Percentiles rank a stretch among this genome's conserved stretches.
These are phyloP conservation scores for Prunus campanulata DNA, from an alignment of 306 rosid species.

Conservation along the genomic window DNA sequence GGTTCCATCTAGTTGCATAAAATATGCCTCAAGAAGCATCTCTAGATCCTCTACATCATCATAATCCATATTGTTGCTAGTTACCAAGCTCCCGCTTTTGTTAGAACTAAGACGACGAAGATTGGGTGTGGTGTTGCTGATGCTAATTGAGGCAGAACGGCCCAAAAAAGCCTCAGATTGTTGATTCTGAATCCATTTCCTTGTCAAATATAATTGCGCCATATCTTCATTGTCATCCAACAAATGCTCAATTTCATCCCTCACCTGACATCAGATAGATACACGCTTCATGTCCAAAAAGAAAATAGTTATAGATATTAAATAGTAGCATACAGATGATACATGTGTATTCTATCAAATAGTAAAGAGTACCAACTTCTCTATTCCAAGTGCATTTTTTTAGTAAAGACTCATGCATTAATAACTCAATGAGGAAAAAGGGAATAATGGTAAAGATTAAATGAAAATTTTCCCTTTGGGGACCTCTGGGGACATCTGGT, in stretches of 20 bases:
- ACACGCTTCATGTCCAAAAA: neutral
- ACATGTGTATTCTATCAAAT: neutral
- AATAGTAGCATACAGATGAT: neutral
- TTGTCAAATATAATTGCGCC: conserved; percentile 90
- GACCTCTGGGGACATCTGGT: neutral
- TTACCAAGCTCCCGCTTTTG: conserved; percentile 67
- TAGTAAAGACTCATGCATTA: neutral
- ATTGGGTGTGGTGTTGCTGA: conserved; percentile 28
- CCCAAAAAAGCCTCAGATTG: conserved; percentile 64
- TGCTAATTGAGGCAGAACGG: conserved; percentile 44
- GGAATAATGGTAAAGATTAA: neutral
- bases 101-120: conserved; percentile 59
- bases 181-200: conserved; percentile 83
- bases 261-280: conserved; percentile 49
- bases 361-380: neutral
- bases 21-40: conserved; percentile 98
- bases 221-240: conserved; percentile 95
- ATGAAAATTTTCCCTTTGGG: neutral
- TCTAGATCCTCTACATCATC: conserved; percentile 91
- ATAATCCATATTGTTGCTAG: conserved; percentile 57
- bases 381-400: neutral
- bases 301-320: neutral
- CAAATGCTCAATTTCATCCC: conserved; percentile 93
- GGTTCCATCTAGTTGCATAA: conserved; percentile 96
- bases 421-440: neutral